A percentile compares a stretch with the other conserved stretches of the same genome.
phyloP scores from a whole-genome alignment of 257 asterid species.

The Orobanche coerulescens region DNA sequence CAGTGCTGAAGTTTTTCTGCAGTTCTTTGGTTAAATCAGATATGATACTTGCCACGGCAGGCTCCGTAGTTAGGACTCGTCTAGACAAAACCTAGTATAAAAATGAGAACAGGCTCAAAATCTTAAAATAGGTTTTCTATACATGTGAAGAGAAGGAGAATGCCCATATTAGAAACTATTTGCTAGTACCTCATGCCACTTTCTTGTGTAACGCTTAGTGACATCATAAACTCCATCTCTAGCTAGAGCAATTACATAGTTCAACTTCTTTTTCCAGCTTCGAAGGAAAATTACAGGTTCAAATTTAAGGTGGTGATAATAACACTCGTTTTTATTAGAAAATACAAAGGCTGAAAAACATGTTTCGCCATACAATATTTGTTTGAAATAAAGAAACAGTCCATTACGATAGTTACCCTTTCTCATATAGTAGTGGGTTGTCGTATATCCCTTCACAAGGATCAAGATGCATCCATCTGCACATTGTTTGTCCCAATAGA shows the following conservation, averaged over 20 bases:
- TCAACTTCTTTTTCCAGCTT: slow-evolving; percentile 83
- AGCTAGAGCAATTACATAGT: slow-evolving; percentile 64
- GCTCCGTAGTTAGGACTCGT: slow-evolving; percentile 59
- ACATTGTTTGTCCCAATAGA: slow-evolving; percentile 19
- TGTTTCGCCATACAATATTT: slow-evolving; percentile 8
- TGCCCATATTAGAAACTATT: slow-evolving; percentile 12
- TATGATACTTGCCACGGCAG: slow-evolving; percentile 43
- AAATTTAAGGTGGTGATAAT: slow-evolving; percentile 17
- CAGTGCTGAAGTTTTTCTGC: slow-evolving; percentile 40
- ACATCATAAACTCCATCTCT: slow-evolving; percentile 90
- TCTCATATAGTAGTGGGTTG: slow-evolving; percentile 86
- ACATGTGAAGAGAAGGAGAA: slow-evolving; percentile 3
- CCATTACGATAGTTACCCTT: slow-evolving; percentile 56
- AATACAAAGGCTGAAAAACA: slow-evolving; percentile 11
- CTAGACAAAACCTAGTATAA: slow-evolving; percentile 62
- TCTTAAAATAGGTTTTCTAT: neutral
- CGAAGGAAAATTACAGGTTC: slow-evolving; percentile 28
- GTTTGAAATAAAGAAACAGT: neutral
- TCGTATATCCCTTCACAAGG: slow-evolving; percentile 96
- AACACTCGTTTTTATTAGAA: neutral
- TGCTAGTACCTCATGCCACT: slow-evolving; percentile 72
- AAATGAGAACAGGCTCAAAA: neutral
- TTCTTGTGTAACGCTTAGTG: slow-evolving; percentile 88
- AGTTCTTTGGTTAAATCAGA: slow-evolving; percentile 47
- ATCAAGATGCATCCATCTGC: slow-evolving; percentile 99